Evolutionary conservation across 495 filamentous ascomycete genomes (phyloP), one percentile per base, ranked within the genome.

Genomic region (Trichoderma virens): DNA sequence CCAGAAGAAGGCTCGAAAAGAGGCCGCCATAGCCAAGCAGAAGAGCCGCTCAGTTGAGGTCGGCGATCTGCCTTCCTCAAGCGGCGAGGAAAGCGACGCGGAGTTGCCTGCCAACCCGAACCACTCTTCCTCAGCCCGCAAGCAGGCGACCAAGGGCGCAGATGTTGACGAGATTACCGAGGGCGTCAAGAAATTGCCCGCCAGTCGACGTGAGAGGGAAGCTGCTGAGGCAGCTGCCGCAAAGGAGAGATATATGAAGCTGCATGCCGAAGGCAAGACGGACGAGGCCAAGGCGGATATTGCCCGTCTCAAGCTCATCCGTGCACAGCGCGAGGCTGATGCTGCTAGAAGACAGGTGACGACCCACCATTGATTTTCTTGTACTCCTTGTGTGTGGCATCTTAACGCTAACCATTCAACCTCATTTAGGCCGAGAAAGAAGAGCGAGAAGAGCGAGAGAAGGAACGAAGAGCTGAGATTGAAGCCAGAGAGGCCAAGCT

Each of bases 241-340:
- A 9, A 90, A 91, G 71, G 93, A 97, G 80, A 82, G 88, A 62
- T 98, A 97, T 71, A 83, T 88, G 82, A 97, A 97, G 81, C 73
- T 98, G 68, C 94, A 98, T 70, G 91, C 91, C 64, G 91, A 91
- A 69, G 94, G 94, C 63, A 97, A 97, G 83, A 97, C 94, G 43
- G 95, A 98, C 63, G 91, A 98, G 80, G 94, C 93, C 25, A 89
- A 88, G 68, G 87, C 91, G n/a, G 94, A 98, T 80, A 69, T 98
- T 70, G 94, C 90, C 61, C 80, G 94, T 62, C 73, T 98, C 71
- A 83, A 79, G 68, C 70, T 93, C 61, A 90, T 98, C 64, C 82
- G 87, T 28, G 90, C 96, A 82, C 87, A 89, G 80, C 82, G 94
- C 39, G 94, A 94, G 73, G 87, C 88, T 31, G 93, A 96, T 72